Evolutionary conservation across 2,329 filamentous ascomycete genomes (phyloP).

Genomic region (Bisporella sp.): DNA sequence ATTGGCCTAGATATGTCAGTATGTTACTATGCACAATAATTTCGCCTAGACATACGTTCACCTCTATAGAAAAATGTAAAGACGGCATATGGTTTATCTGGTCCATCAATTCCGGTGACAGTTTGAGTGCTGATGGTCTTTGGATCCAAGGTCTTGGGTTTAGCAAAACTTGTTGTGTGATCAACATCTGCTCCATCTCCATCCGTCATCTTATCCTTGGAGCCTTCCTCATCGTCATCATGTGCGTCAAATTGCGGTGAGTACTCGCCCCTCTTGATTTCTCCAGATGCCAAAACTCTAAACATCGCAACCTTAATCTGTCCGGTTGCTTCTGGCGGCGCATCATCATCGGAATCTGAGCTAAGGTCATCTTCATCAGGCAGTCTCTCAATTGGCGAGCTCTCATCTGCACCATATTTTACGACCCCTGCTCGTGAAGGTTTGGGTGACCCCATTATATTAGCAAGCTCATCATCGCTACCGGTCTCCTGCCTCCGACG

Average conservation of each 20-base stretch:
- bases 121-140: slow-evolving; percentile 98
- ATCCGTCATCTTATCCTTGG: slow-evolving; percentile 41
- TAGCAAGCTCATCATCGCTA: slow-evolving; percentile 39
- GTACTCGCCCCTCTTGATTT: slow-evolving; percentile 97
- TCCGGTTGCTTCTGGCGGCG: slow-evolving; percentile 86
- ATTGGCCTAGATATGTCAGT: slow-evolving; percentile 58
- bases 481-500: slow-evolving; percentile 48
- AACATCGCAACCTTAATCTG: slow-evolving; percentile 99
- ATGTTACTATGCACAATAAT: not conserved
- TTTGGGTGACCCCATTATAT: slow-evolving; percentile 25
- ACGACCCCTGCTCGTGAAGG: slow-evolving; percentile 49
- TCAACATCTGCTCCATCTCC: slow-evolving; percentile 77
- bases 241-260: slow-evolving; percentile 96
- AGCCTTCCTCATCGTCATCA: slow-evolving; percentile 72
- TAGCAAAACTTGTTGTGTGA: slow-evolving; percentile 95
- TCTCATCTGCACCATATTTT: slow-evolving; percentile 72
- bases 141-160: slow-evolving; percentile 90
- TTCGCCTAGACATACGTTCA: slow-evolving; percentile 60
- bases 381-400: slow-evolving; percentile 65
- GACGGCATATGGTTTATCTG: slow-evolving; percentile 90
- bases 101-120: slow-evolving; percentile 94
- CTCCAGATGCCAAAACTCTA: slow-evolving; percentile 86
- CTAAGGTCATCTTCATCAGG: slow-evolving; percentile 60
- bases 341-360: slow-evolving; percentile 71
- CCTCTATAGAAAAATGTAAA: slow-evolving; percentile 98